Percentiles rank a stretch among this genome's conserved stretches.
These are phyloP conservation scores for Kockiozyma suomiensis DNA, from an alignment of 805 yeast genomes.

Conservation along the genomic window DNA sequence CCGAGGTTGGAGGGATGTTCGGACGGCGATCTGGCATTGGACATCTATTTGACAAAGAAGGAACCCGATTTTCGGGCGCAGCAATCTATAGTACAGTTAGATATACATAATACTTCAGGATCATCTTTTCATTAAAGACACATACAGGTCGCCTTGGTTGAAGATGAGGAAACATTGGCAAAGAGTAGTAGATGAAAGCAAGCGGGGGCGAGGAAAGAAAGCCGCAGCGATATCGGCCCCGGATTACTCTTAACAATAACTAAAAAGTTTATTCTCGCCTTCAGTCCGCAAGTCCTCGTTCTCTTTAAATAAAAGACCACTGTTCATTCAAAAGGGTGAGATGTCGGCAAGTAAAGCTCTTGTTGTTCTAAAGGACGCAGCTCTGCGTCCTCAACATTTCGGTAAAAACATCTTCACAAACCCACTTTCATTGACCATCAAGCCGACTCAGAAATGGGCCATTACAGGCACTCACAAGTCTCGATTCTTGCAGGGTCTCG, in stretches of 20 bases:
- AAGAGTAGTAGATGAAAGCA: not conserved
- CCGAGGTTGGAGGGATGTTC: not conserved
- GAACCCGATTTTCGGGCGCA: not conserved
- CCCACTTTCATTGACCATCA: constrained; percentile 49
- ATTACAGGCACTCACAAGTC: constrained; percentile 59
- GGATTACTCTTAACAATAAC: not conserved
- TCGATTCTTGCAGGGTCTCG: constrained; percentile 56
- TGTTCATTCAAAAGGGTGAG: too few species aligned
- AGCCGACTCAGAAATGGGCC: constrained; percentile 53
- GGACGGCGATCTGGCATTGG: constrained; percentile 5
- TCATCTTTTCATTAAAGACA: not conserved
- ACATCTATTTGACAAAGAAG: not conserved
- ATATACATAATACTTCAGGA: not conserved
- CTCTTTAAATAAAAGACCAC: not conserved
- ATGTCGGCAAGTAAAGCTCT: constrained; percentile 25
- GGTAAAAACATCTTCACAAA: constrained; percentile 43
- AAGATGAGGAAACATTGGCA: not conserved
- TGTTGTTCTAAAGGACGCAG: constrained; percentile 27
- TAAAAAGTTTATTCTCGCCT: not conserved
- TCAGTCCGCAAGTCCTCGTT: not conserved
- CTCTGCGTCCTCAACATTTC: constrained; percentile 22
- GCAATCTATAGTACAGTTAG: not conserved
- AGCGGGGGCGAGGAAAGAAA: not conserved
- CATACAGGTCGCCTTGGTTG: constrained; percentile 18
- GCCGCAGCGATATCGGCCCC: constrained; percentile 20